Evolutionary conservation across 1,284 basidiomycete species (phyloP).

Genomic region (Trichosporon ovoides): DNA sequence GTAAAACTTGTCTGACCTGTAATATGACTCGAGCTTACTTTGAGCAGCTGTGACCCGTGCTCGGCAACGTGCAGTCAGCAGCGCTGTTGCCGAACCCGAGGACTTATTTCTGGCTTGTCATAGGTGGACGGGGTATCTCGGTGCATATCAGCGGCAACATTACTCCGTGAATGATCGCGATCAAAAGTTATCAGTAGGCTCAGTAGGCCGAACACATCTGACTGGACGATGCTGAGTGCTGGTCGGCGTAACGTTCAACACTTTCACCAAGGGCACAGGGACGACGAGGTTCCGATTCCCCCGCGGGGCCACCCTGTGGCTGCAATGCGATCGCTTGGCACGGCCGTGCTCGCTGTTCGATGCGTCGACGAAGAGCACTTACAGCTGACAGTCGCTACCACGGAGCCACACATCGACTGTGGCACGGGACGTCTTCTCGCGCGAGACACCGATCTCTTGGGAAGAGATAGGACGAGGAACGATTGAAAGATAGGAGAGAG

Average conservation of each 20-base stretch:
- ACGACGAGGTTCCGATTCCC: not conserved
- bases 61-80: not conserved
- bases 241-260: not conserved
- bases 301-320: conserved; percentile 5
- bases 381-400: no score
- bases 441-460: no score
- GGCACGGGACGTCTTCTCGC: no score
- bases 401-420: no score
- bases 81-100: not conserved
- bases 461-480: no score
- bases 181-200: not conserved
- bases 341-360: not conserved
- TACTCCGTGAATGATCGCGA: conserved; percentile 5
- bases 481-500: no score
- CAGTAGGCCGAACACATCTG: not conserved
- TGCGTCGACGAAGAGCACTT: not conserved
- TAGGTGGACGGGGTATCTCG: conserved; percentile 6
- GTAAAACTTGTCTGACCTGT: no score
- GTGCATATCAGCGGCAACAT: not conserved
- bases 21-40: not conserved
- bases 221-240: not conserved
- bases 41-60: not conserved
- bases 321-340: not conserved
- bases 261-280: not conserved
- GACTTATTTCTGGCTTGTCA: not conserved